Conservation (phyloP, 345 rosid species). For the Bruguiera gymnorhiza region DNA sequence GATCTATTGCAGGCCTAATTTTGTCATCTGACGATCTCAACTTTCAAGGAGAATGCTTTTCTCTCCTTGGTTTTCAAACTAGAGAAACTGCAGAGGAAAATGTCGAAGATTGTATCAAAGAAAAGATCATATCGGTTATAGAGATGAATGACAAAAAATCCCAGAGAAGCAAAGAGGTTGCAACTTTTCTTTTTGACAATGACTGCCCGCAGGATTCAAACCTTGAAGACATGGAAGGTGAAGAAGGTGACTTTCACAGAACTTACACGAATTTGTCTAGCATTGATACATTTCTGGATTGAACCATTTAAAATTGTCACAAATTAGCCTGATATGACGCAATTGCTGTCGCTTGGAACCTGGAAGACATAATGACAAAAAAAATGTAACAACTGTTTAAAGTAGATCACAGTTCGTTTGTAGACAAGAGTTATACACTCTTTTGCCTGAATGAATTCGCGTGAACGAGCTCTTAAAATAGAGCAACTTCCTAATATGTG, state of each 20-base stretch:
- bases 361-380: not conserved
- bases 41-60: conserved; percentile 71
- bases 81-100: conserved; percentile 30
- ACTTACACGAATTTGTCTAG: too few relatives aligned
- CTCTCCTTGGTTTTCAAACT: conserved; percentile 62
- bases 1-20: conserved; percentile 70
- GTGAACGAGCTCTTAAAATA: too few relatives aligned
- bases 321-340: too few relatives aligned
- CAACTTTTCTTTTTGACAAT: conserved; percentile 56
- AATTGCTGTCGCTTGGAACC: too few relatives aligned
- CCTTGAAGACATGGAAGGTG: conserved; percentile 45
- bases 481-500: not conserved
- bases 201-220: conserved; percentile 28
- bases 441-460: not conserved
- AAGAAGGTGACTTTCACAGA: conserved; percentile 31
- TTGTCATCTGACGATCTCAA: conserved; percentile 59
- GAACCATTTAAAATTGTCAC: too few relatives aligned
- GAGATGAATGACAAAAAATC: conserved; percentile 62
- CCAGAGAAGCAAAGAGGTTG: conserved; percentile 48
- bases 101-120: conserved; percentile 59
- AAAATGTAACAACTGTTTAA: not conserved
- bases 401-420: not conserved
- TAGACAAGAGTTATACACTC: not conserved
- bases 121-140: conserved; percentile 64
- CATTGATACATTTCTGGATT: too few relatives aligned